These are phyloP conservation scores for Clarireedia sp. DNA, from an alignment of 2,329 filamentous ascomycete genomes.

Conservation along the genomic window DNA sequence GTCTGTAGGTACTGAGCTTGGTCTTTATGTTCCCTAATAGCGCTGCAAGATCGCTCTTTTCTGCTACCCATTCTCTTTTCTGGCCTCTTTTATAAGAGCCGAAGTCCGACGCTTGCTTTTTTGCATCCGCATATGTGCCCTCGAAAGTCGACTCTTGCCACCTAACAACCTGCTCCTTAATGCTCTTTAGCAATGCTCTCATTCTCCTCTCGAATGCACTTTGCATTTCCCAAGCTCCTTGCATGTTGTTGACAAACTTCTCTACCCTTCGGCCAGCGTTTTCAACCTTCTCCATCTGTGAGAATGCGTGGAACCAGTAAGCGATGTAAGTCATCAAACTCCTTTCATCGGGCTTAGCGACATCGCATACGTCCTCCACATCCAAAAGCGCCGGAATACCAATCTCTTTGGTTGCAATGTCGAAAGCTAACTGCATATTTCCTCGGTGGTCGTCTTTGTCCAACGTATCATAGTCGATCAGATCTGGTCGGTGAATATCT, in stretches of 20 bases:
- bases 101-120: conserved; percentile 75
- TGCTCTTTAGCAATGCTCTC: conserved; percentile 68
- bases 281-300: conserved; percentile 96
- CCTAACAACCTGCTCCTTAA: conserved; percentile 61
- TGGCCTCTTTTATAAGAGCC: conserved; percentile 81
- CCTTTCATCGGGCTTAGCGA: conserved; percentile 89
- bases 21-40: conserved; percentile 97
- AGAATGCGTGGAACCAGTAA: conserved; percentile 99
- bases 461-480: conserved; percentile 92
- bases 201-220: conserved; percentile 90
- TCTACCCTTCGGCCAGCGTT: conserved; percentile 94
- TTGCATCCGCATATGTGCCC: conserved; percentile 87
- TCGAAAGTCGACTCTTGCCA: conserved; percentile 81
- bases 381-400: conserved; percentile 93
- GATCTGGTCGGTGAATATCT: conserved; percentile 92
- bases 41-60: conserved; percentile 92
- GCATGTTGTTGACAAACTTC: conserved; percentile 98
- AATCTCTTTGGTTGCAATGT: conserved; percentile 92
- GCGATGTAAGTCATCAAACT: conserved; percentile 99
- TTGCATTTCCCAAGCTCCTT: conserved; percentile 99
- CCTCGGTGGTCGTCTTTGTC: conserved; percentile 91
- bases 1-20: conserved; percentile 87
- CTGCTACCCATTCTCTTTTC: conserved; percentile 93
- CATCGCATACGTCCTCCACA: conserved; percentile 96
- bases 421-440: conserved; percentile 97